phyloP scores from a whole-genome alignment of 106 monocot genomes.

The Acorus gramineus region DNA sequence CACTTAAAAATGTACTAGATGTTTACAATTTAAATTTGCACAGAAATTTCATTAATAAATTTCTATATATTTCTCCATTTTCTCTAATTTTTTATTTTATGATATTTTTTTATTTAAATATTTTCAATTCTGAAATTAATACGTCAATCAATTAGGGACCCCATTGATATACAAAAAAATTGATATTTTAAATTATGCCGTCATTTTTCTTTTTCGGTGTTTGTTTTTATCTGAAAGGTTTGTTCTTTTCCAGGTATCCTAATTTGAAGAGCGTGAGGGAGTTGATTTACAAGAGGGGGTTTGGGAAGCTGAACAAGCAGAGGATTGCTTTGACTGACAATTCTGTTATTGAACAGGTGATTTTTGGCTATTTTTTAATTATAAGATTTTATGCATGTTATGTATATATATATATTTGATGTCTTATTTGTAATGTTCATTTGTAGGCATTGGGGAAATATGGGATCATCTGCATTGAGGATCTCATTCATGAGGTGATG shows the following conservation, averaged over 20 bases:
- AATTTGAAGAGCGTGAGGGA: constrained; percentile 36
- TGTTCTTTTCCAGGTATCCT: constrained; percentile 20
- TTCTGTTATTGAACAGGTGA: constrained; percentile 34
- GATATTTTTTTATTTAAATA: no score
- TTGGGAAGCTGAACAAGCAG: constrained; percentile 37
- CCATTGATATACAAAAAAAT: no score
- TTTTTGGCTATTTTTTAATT: background rate
- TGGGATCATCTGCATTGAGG: constrained; percentile 37
- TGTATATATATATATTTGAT: background rate
- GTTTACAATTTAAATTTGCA: no score
- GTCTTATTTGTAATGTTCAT: background rate
- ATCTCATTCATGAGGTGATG: constrained; percentile 45
- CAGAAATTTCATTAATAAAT: no score
- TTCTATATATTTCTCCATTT: no score
- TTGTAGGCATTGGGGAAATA: constrained; percentile 33
- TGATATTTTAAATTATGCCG: no score
- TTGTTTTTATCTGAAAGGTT: no score
- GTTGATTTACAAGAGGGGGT: constrained; percentile 38
- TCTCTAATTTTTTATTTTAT: no score
- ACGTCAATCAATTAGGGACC: no score
- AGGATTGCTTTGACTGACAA: constrained; percentile 34
- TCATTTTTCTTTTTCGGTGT: no score
- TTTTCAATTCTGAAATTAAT: no score
- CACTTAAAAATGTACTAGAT: no score
- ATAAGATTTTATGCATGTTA: background rate